phyloP scores from a whole-genome alignment of 192 early-diverging fungal genomes.

The Glomus cerebriforme region DNA sequence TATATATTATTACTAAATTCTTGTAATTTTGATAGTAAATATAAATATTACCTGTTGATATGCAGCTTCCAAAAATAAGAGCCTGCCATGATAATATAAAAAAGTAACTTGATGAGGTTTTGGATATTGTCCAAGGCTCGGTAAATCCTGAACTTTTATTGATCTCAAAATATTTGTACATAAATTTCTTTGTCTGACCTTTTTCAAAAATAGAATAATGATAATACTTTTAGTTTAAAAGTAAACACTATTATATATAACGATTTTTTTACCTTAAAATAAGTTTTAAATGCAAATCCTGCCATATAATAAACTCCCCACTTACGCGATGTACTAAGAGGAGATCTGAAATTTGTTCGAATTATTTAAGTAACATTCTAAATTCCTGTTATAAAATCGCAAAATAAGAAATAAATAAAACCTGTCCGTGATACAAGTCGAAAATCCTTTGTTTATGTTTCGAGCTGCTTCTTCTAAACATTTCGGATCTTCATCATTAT shows the following conservation, averaged over 20 bases:
- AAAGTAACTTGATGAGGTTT: constrained; percentile 85
- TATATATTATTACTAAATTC: not conserved
- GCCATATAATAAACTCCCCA: constrained; percentile 93
- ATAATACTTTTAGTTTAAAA: not conserved
- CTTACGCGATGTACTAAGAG: constrained; percentile 67
- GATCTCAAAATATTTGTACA: constrained; percentile 82
- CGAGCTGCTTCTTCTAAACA: constrained; percentile 83
- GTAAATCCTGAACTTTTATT: constrained; percentile 71
- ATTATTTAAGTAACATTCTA: not conserved
- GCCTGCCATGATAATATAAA: constrained; percentile 82
- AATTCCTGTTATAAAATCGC: not conserved
- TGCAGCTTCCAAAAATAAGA: constrained; percentile 84
- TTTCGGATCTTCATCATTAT: constrained; percentile 49
- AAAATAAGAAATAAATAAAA: constrained; percentile 28
- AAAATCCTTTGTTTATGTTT: constrained; percentile 87
- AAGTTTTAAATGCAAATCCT: constrained; percentile 84
- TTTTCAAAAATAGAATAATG: not conserved
- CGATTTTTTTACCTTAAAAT: constrained; percentile 72
- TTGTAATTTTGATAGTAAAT: not conserved
- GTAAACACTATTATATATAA: not conserved
- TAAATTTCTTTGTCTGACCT: constrained; percentile 79
- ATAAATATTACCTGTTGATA: constrained; percentile 58
- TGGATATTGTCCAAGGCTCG: constrained; percentile 73
- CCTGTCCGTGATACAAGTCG: constrained; percentile 87
- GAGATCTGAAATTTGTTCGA: constrained; percentile 32